phyloP scores from a whole-genome alignment of 345 rosid genomes.

The Eutrema yunnanense region DNA sequence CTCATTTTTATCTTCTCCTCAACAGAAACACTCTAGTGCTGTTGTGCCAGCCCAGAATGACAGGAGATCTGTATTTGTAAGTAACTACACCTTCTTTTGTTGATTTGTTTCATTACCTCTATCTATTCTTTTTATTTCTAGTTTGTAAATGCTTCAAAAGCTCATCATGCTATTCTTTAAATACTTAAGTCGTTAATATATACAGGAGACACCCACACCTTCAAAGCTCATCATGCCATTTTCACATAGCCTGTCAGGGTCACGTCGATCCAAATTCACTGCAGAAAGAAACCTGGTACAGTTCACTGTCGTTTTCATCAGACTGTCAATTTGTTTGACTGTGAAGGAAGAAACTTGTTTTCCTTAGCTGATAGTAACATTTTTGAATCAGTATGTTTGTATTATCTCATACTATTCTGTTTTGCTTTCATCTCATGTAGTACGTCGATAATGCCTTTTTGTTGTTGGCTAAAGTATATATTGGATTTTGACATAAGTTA shows the following conservation, averaged over 20 bases:
- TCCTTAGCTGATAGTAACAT: background rate
- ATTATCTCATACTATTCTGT: background rate
- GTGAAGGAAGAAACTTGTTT: background rate
- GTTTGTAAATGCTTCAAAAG: background rate
- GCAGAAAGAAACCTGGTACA: slow-evolving; percentile 83
- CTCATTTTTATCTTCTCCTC: slow-evolving; percentile 1
- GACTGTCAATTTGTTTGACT: slow-evolving; percentile 6
- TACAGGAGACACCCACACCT: slow-evolving; percentile 91
- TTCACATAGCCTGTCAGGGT: slow-evolving; percentile 69
- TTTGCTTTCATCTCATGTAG: slow-evolving; percentile 5
- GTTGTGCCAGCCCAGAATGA: slow-evolving; percentile 43
- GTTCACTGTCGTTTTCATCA: slow-evolving; percentile 9
- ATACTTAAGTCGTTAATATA: background rate
- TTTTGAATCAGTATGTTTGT: background rate
- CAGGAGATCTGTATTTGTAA: slow-evolving; percentile 61
- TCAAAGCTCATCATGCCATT: slow-evolving; percentile 63
- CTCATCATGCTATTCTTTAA: too few species aligned
- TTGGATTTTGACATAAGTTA: slow-evolving; percentile 4
- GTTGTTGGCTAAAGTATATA: slow-evolving; percentile 2
- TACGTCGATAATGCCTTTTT: background rate
- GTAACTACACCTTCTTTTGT: slow-evolving; percentile 23
- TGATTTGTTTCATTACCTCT: slow-evolving; percentile 2
- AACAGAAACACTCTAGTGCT: slow-evolving; percentile 57
- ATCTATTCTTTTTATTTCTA: background rate
- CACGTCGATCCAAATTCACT: slow-evolving; percentile 68